Evolutionary conservation across 169 alveolate genomes (phyloP).

Genomic region (Plasmodium vivax): DNA sequence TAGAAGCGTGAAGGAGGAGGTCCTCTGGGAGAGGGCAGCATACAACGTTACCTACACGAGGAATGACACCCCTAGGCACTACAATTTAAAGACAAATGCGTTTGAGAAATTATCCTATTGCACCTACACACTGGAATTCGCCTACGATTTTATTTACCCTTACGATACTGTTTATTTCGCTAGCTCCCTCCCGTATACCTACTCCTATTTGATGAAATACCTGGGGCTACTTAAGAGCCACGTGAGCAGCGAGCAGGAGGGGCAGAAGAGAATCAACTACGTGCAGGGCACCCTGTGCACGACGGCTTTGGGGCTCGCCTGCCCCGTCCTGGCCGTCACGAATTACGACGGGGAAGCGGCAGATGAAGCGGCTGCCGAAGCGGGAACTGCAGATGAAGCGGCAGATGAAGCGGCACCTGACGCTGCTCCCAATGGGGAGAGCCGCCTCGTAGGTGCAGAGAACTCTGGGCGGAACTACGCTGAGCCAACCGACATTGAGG

Average conservation of each 20-base stretch:
- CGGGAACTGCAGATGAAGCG: neutral
- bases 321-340: conserved; percentile 48
- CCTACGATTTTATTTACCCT: conserved; percentile 40
- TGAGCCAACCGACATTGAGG: neutral
- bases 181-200: conserved; percentile 55
- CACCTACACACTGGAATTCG: conserved; percentile 37
- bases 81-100: conserved; percentile 28
- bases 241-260: neutral
- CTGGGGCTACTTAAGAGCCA: conserved; percentile 3
- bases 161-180: conserved; percentile 66
- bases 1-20: conserved; percentile 18
- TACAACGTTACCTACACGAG: conserved; percentile 47
- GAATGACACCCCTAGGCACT: conserved; percentile 15
- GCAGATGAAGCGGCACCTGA: neutral
- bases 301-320: conserved; percentile 28
- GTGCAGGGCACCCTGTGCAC: conserved; percentile 27
- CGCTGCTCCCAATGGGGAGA: too few relatives aligned
- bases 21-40: conserved; percentile 59
- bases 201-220: conserved; percentile 23
- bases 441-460: neutral
- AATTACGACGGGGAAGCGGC: conserved; percentile 15
- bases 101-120: conserved; percentile 3
- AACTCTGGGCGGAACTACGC: neutral
- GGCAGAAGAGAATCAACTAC: conserved; percentile 8
- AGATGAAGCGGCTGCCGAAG: neutral